Evolutionary conservation across 352 stramenopile species (phyloP).

Genomic region (Phytopythium litorale): DNA sequence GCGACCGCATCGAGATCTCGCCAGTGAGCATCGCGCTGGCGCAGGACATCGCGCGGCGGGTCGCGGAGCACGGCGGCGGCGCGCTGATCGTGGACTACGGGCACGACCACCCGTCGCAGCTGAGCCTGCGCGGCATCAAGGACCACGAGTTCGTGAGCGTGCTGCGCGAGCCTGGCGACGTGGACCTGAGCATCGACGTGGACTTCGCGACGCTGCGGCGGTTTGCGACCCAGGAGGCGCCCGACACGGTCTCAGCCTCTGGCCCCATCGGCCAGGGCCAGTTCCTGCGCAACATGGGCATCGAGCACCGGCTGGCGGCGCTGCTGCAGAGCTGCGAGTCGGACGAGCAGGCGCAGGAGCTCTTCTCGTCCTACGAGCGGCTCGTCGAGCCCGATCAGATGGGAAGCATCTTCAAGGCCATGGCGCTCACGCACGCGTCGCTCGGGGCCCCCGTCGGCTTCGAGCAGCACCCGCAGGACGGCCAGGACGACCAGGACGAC

Average conservation of each 20-base stretch:
- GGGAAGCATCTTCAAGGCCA: conserved; percentile 93
- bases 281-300: conserved; percentile 95
- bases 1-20: conserved; percentile 93
- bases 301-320: conserved; percentile 89
- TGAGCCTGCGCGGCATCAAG: conserved; percentile 93
- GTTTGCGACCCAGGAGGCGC: conserved; percentile 46
- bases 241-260: conserved; percentile 57
- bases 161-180: conserved; percentile 88
- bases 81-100: conserved; percentile 96
- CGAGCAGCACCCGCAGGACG: conserved; percentile 16
- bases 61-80: conserved; percentile 79
- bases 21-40: conserved; percentile 89
- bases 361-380: conserved; percentile 91
- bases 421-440: conserved; percentile 76
- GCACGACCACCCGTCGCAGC: conserved; percentile 83
- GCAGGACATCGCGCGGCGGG: conserved; percentile 89
- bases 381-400: conserved; percentile 92
- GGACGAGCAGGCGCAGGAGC: conserved; percentile 84
- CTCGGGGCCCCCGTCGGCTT: conserved; percentile 66
- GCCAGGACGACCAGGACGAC: background rate
- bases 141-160: conserved; percentile 94
- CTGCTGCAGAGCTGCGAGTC: conserved; percentile 84
- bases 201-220: conserved; percentile 84
- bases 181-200: conserved; percentile 90
- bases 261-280: conserved; percentile 89